Conservation (phyloP, 352 stramenopile genomes). For the Phytophthora citricola region DNA sequence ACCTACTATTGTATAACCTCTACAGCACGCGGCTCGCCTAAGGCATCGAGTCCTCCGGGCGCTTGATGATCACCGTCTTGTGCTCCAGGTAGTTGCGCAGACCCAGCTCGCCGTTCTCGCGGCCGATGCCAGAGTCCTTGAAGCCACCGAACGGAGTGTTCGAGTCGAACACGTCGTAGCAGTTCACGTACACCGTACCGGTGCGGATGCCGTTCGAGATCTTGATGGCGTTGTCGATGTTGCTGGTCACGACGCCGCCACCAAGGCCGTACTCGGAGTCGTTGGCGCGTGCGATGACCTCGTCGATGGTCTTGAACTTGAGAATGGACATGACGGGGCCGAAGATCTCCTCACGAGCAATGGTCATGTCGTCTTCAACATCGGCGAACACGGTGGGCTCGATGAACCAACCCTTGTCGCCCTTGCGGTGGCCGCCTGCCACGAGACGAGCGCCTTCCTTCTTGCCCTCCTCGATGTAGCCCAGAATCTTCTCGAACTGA, state of each 20-base stretch:
- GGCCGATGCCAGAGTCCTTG: conserved; percentile 86
- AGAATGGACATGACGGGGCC: background rate
- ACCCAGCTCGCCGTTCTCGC: conserved; percentile 76
- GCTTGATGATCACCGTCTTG: conserved; percentile 75
- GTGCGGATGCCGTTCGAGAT: conserved; percentile 88
- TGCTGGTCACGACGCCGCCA: conserved; percentile 10
- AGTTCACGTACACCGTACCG: conserved; percentile 95
- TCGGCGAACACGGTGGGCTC: conserved; percentile 93
- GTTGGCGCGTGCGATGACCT: too few species aligned
- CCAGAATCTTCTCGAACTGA: conserved; percentile 86
- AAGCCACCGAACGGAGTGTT: conserved; percentile 88
- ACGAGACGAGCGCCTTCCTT: conserved; percentile 83
- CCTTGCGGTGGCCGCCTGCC: conserved; percentile 75
- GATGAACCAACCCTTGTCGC: conserved; percentile 89
- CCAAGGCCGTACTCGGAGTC: too few species aligned
- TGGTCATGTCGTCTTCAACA: conserved; percentile 58
- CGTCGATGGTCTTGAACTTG: too few species aligned
- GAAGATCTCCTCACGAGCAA: conserved; percentile 11
- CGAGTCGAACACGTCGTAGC: conserved; percentile 90
- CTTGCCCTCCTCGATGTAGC: conserved; percentile 75
- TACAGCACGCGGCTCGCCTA: conserved; percentile 4
- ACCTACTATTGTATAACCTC: background rate
- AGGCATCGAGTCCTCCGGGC: conserved; percentile 43
- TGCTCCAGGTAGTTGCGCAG: conserved; percentile 85
- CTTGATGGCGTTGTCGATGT: conserved; percentile 83